A percentile compares a stretch with the other conserved stretches of the same genome.
Evolutionary conservation across 192 early-diverging fungal species (phyloP).

Genomic region (Ambispora gerdemannii): DNA sequence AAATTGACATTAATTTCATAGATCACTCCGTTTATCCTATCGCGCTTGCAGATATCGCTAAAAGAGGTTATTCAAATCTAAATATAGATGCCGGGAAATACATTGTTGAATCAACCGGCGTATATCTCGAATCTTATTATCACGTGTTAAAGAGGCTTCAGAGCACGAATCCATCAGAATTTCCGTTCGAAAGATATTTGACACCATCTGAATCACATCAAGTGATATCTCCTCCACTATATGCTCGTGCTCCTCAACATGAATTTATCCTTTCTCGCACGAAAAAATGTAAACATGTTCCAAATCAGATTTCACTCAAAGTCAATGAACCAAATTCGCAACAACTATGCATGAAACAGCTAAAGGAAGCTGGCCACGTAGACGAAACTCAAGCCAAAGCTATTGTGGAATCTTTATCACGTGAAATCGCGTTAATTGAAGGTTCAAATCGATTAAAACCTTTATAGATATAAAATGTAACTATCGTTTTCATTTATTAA

Average conservation of each 20-base stretch:
- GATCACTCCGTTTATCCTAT: constrained; percentile 34
- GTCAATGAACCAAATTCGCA: constrained; percentile 6
- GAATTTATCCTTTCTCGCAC: constrained; percentile 31
- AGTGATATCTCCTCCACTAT: constrained; percentile 38
- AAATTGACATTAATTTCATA: constrained; percentile 35
- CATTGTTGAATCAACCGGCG: constrained; percentile 39
- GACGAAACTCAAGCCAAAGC: constrained; percentile 52
- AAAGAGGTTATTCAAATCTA: background rate
- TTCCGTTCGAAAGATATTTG: constrained; percentile 45
- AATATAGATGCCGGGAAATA: constrained; percentile 25
- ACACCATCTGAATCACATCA: constrained; percentile 19
- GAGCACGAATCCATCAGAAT: constrained; percentile 23
- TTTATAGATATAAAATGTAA: too few relatives aligned
- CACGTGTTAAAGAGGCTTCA: constrained; percentile 42
- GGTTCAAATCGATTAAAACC: constrained; percentile 33
- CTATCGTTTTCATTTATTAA: too few relatives aligned
- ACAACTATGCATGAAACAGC: background rate
- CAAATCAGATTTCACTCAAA: constrained; percentile 6
- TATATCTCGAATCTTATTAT: constrained; percentile 38
- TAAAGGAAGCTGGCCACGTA: constrained; percentile 33
- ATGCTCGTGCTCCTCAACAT: constrained; percentile 37
- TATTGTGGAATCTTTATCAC: constrained; percentile 45
- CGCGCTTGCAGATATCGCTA: constrained; percentile 15
- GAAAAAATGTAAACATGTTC: constrained; percentile 5
- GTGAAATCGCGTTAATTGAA: constrained; percentile 55